Evolutionary conservation across 441 rosid species (phyloP).

Genomic region (Gossypium gossypioides): DNA sequence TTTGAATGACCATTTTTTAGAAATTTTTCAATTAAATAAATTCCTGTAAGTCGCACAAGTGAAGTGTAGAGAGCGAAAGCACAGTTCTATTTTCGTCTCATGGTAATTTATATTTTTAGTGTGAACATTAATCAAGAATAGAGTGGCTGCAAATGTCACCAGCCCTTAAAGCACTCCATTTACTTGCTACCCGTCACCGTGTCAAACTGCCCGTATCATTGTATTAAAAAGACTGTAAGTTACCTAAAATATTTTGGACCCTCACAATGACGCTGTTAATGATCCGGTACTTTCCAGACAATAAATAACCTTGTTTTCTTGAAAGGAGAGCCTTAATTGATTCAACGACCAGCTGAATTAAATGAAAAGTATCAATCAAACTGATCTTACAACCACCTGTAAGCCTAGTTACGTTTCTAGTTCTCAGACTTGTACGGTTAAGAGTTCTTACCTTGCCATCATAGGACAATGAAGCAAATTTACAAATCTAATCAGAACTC

Average conservation of each 20-base stretch:
- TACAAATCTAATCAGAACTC: slow-evolving; percentile 83
- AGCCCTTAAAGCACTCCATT: too few species aligned
- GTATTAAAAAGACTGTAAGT: background rate
- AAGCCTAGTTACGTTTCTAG: background rate
- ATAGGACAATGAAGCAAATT: slow-evolving; percentile 80
- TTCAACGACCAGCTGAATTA: slow-evolving; percentile 54
- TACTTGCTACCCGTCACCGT: background rate
- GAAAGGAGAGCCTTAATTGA: slow-evolving; percentile 46
- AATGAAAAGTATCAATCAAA: slow-evolving; percentile 5
- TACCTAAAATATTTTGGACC: background rate
- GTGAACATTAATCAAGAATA: too few species aligned
- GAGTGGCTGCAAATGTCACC: too few species aligned
- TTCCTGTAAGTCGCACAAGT: too few species aligned
- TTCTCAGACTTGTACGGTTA: background rate
- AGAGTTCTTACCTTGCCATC: slow-evolving; percentile 68
- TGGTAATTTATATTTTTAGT: too few species aligned
- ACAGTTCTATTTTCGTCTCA: too few species aligned
- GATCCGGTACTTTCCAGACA: background rate
- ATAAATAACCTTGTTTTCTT: background rate
- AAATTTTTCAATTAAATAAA: too few species aligned
- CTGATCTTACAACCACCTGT: background rate
- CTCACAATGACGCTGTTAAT: background rate
- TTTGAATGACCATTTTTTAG: too few species aligned
- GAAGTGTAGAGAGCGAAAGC: too few species aligned
- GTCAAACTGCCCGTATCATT: background rate